Evolutionary conservation across 306 rosid species (phyloP).

Genomic region (Datisca glomerata): DNA sequence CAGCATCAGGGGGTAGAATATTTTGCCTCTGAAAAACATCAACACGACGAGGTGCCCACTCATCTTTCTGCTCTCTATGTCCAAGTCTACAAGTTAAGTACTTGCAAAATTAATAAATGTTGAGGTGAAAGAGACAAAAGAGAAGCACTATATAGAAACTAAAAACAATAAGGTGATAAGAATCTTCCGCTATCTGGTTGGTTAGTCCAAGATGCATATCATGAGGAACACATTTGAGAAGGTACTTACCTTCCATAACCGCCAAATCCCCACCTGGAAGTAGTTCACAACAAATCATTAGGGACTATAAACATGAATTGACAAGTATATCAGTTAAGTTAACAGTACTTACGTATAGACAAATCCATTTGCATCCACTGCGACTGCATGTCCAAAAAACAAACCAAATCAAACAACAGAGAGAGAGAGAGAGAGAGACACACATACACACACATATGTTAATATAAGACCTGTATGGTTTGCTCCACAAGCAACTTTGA

Average conservation of each 20-base stretch:
- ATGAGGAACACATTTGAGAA: not conserved
- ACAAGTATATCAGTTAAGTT: not conserved
- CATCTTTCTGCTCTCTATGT: slow-evolving; percentile 99
- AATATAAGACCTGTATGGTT: slow-evolving; percentile 65
- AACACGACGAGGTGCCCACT: slow-evolving; percentile 86
- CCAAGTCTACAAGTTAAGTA: slow-evolving; percentile 63
- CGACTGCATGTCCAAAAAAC: slow-evolving; percentile 47
- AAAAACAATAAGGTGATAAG: not conserved
- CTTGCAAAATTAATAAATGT: slow-evolving; percentile 4
- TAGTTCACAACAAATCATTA: slow-evolving; percentile 6
- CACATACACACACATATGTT: not conserved
- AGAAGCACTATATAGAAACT: slow-evolving; percentile 1
- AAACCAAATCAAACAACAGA: too few species aligned
- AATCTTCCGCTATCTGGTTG: not conserved
- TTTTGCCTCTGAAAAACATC: slow-evolving; percentile 70
- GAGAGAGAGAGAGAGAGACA: not conserved
- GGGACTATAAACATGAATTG: slow-evolving; percentile 8
- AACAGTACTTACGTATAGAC: slow-evolving; percentile 79
- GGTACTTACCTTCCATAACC: slow-evolving; percentile 92
- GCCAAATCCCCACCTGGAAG: slow-evolving; percentile 92
- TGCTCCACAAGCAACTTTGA: slow-evolving; percentile 88
- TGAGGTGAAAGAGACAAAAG: slow-evolving; percentile 1
- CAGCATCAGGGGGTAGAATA: slow-evolving; percentile 62
- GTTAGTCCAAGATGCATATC: not conserved
- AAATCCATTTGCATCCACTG: slow-evolving; percentile 76